Base-by-base conservation (phyloP, 345 rosid species). In the Abelmoschus esculentus region DNA sequence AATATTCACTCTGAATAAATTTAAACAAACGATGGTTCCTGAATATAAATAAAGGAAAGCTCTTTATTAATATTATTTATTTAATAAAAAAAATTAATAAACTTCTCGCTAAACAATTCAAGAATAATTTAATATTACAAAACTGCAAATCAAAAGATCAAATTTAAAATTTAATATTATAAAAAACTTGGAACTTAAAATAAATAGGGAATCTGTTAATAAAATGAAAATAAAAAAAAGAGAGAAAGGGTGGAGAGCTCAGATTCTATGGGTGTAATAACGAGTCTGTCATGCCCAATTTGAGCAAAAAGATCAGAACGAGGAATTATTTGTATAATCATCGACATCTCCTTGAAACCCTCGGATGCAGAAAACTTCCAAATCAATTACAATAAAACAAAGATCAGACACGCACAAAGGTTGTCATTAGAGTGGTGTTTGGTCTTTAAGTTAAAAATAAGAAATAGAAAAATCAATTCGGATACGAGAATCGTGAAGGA, bases 201-300 rank as follows among this genome's bases (percentile, higher is more conserved):
- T n/a, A 53, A 17, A 17, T 2, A 53, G 8, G 3, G 22, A 17
- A 2, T 7, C 18, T 7, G 3, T 3, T 19, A 9, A 18, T 7
- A 54, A 19, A 17, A 54, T 1, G 0, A 18, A 7, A 55, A 55
- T 2, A 3, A 11, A 56, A 26, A 26, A 32, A 3, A 1, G 17
- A 3, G 26, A 40, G 11, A 22, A 12, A 5, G 70, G 68, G 59
- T 46, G 65, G 81, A 74, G 75, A 77, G 79, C 83, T 80, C 83
- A 80, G 70, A 80, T 80, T 80, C 83, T 80, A 80, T 80, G 83
- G 83, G 83, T 77, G 83, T 80, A 58, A 67, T 29, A 66, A 68
- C 75, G 64, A 13, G 77, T 80, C 83, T 69, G 73, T 80, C 83
- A 77, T 17, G 79, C 83, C 76, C 80, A 71, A 26, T 28, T 49